Percentiles rank a stretch among this genome's conserved stretches.
Conservation (phyloP, 257 asterid genomes). For the Verbena officinalis region DNA sequence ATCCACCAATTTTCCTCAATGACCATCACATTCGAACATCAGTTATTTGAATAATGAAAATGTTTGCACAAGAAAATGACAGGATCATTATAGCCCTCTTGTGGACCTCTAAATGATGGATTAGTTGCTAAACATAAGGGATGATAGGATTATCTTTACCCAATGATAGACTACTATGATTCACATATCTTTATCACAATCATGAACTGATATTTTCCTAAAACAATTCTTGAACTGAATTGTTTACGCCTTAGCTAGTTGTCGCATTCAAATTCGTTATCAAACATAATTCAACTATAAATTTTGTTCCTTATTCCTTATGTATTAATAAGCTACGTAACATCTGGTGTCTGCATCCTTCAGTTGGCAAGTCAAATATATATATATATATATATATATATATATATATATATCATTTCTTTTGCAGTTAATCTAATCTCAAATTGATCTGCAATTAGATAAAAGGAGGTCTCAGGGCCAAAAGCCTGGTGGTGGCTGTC, state of each 20-base stretch:
- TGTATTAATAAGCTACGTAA: slow-evolving; percentile 19
- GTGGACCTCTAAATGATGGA: slow-evolving; percentile 22
- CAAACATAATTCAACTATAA: background rate
- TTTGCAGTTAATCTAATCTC: background rate
- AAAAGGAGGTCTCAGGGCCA: slow-evolving; percentile 26
- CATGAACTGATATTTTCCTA: slow-evolving; percentile 3
- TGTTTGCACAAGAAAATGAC: slow-evolving; percentile 36
- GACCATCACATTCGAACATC: slow-evolving; percentile 12
- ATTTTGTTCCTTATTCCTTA: background rate
- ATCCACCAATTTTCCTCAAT: slow-evolving; percentile 18
- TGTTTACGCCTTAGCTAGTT: slow-evolving; percentile 5
- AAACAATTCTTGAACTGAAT: background rate
- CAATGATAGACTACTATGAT: background rate
- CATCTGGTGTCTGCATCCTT: slow-evolving; percentile 15
- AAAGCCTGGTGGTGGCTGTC: slow-evolving; percentile 29
- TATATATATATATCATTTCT: too few species aligned
- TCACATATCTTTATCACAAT: background rate
- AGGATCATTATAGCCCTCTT: slow-evolving; percentile 18
- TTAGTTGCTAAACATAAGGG: background rate
- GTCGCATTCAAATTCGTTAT: slow-evolving; percentile 5
- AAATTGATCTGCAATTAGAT: slow-evolving; percentile 9
- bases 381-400: background rate
- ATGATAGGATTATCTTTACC: background rate
- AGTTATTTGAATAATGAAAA: slow-evolving; percentile 23
- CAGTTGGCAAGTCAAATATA: background rate